These are phyloP conservation scores for Candida pini DNA, from an alignment of 805 yeast species.

Conservation along the genomic window DNA sequence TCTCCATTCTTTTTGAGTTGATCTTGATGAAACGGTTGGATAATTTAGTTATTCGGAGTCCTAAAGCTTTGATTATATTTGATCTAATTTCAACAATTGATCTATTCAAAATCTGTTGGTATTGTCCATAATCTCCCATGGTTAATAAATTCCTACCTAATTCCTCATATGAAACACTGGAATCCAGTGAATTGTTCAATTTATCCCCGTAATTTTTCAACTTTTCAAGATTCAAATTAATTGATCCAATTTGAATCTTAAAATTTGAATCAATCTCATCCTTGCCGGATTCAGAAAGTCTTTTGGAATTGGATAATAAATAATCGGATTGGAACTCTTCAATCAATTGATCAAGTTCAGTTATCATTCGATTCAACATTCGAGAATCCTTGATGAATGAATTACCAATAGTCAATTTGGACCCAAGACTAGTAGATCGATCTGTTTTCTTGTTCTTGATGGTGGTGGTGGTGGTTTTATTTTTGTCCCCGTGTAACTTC, in stretches of 20 bases:
- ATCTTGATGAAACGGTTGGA: slow-evolving; percentile 42
- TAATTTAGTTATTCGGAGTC: slow-evolving; percentile 35
- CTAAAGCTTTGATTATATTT: slow-evolving; percentile 45
- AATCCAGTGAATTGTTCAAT: slow-evolving; percentile 44
- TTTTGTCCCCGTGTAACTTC: too few species aligned
- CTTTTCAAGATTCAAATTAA: slow-evolving; percentile 19
- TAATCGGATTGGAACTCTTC: slow-evolving; percentile 31
- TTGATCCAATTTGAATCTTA: slow-evolving; percentile 17
- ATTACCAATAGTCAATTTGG: slow-evolving; percentile 23
- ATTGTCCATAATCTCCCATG: slow-evolving; percentile 34
- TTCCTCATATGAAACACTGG: slow-evolving; percentile 45
- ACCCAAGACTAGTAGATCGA: slow-evolving; percentile 1
- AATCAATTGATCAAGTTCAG: slow-evolving; percentile 29
- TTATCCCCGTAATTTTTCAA: slow-evolving; percentile 33
- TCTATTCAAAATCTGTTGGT: slow-evolving; percentile 28
- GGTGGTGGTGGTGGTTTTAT: not conserved
- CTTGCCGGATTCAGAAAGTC: slow-evolving; percentile 20
- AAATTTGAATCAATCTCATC: slow-evolving; percentile 24
- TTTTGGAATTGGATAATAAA: slow-evolving; percentile 25
- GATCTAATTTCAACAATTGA: slow-evolving; percentile 40
- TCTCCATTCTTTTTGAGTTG: slow-evolving; percentile 42
- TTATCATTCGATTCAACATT: slow-evolving; percentile 31
- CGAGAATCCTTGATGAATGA: slow-evolving; percentile 36
- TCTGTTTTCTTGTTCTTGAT: not conserved
- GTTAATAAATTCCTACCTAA: slow-evolving; percentile 23